phyloP scores from a whole-genome alignment of 352 stramenopile genomes.

The Globisporangium spinosum region DNA sequence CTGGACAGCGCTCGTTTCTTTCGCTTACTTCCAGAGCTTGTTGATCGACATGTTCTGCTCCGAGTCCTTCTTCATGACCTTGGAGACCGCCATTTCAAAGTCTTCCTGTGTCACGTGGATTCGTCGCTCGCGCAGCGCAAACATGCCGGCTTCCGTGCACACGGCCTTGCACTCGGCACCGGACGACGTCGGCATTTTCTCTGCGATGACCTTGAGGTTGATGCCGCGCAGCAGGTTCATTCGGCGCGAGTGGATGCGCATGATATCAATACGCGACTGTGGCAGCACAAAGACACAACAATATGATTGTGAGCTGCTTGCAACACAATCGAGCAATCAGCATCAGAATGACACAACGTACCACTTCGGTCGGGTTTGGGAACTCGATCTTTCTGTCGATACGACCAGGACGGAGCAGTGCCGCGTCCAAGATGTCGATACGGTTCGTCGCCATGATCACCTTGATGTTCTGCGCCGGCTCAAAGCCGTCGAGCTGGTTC shows the following conservation, averaged over 20 bases:
- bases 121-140: conserved; percentile 97
- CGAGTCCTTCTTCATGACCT: conserved; percentile 99
- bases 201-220: conserved; percentile 96
- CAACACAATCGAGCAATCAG: conserved; percentile 1
- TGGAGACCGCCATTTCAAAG: conserved; percentile 99
- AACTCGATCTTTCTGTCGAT: conserved; percentile 99
- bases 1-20: neutral
- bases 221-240: conserved; percentile 99
- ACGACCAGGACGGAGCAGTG: conserved; percentile 94
- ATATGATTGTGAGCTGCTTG: conserved; percentile 13
- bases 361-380: conserved; percentile 95
- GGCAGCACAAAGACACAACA: conserved; percentile 11
- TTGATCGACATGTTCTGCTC: conserved; percentile 97
- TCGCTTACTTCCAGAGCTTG: conserved; percentile 98
- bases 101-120: conserved; percentile 99
- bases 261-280: conserved; percentile 94
- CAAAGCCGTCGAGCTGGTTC: conserved; percentile 97
- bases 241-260: conserved; percentile 98
- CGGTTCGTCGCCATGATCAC: conserved; percentile 99
- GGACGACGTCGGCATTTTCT: conserved; percentile 97
- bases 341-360: conserved; percentile 24
- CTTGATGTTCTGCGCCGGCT: conserved; percentile 98
- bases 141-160: conserved; percentile 99
- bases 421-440: conserved; percentile 98
- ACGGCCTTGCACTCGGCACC: conserved; percentile 99